phyloP scores from a whole-genome alignment of 352 stramenopile genomes.

The Stramenopiles sp. region DNA sequence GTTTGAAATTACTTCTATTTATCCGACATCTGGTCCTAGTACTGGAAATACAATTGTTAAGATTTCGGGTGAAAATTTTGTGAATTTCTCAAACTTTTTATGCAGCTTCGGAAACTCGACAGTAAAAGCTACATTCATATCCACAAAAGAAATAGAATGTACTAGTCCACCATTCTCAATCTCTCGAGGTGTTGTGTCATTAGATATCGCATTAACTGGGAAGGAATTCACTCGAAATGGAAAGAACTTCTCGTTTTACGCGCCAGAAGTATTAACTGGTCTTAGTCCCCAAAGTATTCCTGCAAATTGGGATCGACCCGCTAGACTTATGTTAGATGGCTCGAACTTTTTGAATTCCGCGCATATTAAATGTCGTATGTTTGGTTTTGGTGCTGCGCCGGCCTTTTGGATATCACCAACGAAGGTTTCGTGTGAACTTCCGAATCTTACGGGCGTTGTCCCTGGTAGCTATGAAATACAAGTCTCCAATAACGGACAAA shows the following conservation, averaged over 20 bases:
- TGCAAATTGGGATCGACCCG: too few relatives aligned
- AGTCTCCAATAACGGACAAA: too few relatives aligned
- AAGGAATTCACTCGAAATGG: conserved; percentile 37
- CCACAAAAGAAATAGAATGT: conserved; percentile 27
- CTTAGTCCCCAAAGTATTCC: too few relatives aligned
- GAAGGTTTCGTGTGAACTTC: conserved; percentile 17
- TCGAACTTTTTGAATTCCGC: too few relatives aligned
- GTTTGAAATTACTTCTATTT: conserved; percentile 22
- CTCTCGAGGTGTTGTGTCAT: conserved; percentile 18
- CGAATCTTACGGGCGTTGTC: conserved; percentile 29
- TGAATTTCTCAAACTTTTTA: conserved; percentile 23
- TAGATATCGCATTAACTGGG: conserved; percentile 23
- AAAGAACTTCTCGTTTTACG: too few relatives aligned
- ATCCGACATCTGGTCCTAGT: conserved; percentile 27
- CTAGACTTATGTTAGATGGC: too few relatives aligned
- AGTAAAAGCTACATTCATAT: conserved; percentile 25
- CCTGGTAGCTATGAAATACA: conserved; percentile 24
- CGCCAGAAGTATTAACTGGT: too few relatives aligned
- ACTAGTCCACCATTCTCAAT: conserved; percentile 19
- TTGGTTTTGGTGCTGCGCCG: conserved; percentile 32
- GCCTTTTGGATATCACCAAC: conserved; percentile 27
- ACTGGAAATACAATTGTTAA: conserved; percentile 31
- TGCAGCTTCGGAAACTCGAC: conserved; percentile 30
- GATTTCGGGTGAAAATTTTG: conserved; percentile 26
- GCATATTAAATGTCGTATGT: too few relatives aligned